Evolutionary conservation across 768 basidiomycete species (phyloP), one percentile per base, ranked within the genome.

Genomic region (Boletus subparvulus): DNA sequence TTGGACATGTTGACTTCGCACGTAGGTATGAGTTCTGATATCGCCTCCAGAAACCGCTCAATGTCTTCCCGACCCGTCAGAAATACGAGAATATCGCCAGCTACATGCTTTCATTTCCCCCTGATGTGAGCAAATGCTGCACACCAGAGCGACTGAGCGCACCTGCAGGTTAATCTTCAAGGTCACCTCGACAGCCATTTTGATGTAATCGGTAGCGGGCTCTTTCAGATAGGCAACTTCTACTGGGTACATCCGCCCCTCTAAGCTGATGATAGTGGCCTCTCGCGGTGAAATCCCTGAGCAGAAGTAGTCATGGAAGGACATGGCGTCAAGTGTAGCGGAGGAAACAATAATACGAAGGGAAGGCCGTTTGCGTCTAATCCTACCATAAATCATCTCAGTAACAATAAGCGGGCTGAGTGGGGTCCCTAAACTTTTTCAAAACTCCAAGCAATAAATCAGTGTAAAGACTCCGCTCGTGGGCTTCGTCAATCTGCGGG

Each of bases 11-110:
- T 13, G 3, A 17, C 17, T 36, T 58, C 67, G 35, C 64, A 90
- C 94, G 82, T 83, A 50, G 88, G 85, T 26, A 92, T 66, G 55
- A 92, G 78, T 63, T 97, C 94, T 1, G 88, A 75, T 12, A 98
- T 74, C 54, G 84, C 85, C 58, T 95, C 88, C 19, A 95, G 70
- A 58, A 90, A 94, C 42, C 84, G 80, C 40, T 98, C 94, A 47
- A 99, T 99, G 66, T 99, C 97, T 70, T 99, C 97, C 35, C 96
- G 78, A 9, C 97, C 97, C 0, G 97, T 96, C 52, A 99, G 69
- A 68, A 99, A 99, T 0, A 98, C 85, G 24, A 99, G 80, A 44
- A 99, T 84, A 74, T 99, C 97, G 1, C 97, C 97, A 8, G 81
- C 71, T 8, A 81, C 84, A 76, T 90, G 86, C 92, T 96, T 52